Percentiles rank a stretch among this genome's conserved stretches.
These are phyloP conservation scores for Chrysosporium queenslandicum DNA, from an alignment of 2,329 filamentous ascomycete species.

Conservation along the genomic window DNA sequence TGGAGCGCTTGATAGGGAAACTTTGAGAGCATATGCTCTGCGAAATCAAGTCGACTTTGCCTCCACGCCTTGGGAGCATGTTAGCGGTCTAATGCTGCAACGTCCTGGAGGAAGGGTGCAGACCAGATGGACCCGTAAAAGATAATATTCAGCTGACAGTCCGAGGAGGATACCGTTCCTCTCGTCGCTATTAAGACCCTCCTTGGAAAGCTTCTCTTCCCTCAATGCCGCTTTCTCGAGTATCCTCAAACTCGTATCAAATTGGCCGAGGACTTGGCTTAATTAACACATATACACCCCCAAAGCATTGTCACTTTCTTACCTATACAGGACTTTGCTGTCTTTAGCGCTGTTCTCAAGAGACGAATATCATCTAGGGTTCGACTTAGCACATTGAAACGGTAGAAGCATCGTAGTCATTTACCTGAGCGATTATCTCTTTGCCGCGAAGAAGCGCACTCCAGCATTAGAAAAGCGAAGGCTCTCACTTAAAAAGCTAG, in stretches of 20 bases:
- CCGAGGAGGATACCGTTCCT: conserved; percentile 20
- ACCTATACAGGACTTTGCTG: conserved; percentile 54
- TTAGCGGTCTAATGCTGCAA: neutral
- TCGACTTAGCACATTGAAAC: neutral
- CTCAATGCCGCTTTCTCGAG: conserved; percentile 57
- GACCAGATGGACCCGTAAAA: conserved; percentile 58
- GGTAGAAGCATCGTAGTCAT: neutral
- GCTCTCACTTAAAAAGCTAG: conserved; percentile 33
- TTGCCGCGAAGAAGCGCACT: conserved; percentile 36
- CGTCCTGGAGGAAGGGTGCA: conserved; percentile 20
- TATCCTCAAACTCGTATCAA: conserved; percentile 49
- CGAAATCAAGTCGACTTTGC: conserved; percentile 61
- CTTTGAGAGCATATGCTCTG: conserved; percentile 66
- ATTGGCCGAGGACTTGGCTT: conserved; percentile 41
- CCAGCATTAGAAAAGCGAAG: conserved; percentile 60
- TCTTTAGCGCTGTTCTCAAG: conserved; percentile 58
- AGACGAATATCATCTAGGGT: conserved; percentile 45
- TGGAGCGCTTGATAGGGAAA: conserved; percentile 32
- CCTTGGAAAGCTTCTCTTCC: conserved; percentile 28
- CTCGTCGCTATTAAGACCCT: conserved; percentile 12
- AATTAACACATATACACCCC: conserved; percentile 8
- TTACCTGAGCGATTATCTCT: neutral
- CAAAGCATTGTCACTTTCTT: too few species aligned
- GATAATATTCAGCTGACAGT: conserved; percentile 50
- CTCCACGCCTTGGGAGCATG: conserved; percentile 55